Evolutionary conservation across 805 yeast species (phyloP).

Genomic region (Wickerhamomyces strasburgensis): DNA sequence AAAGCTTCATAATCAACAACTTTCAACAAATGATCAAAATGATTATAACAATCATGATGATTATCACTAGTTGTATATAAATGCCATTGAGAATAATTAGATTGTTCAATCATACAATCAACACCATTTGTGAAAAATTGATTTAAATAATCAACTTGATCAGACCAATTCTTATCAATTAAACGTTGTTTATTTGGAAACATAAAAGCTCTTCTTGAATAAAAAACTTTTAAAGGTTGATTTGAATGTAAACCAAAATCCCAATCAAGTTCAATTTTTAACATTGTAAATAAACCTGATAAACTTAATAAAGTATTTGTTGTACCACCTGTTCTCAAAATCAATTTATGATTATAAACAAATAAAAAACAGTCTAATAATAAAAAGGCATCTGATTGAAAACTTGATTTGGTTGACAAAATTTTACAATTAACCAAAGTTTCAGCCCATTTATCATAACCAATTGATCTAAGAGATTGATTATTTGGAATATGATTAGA

Average conservation of each 20-base stretch:
- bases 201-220: conserved; percentile 89
- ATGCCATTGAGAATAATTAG: conserved; percentile 86
- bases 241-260: conserved; percentile 24
- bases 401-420: conserved; percentile 67
- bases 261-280: conserved; percentile 39
- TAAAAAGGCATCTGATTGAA: conserved; percentile 72
- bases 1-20: conserved; percentile 70
- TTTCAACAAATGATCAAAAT: too few species aligned
- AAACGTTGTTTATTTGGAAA: conserved; percentile 81
- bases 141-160: conserved; percentile 69
- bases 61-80: conserved; percentile 58
- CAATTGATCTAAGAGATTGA: conserved; percentile 58
- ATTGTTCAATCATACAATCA: conserved; percentile 75
- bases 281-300: conserved; percentile 53
- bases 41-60: background rate
- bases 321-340: conserved; percentile 94
- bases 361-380: conserved; percentile 87
- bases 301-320: conserved; percentile 84
- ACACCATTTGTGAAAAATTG: conserved; percentile 55
- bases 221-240: conserved; percentile 65
- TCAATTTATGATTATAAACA: conserved; percentile 79
- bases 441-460: conserved; percentile 61
- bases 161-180: conserved; percentile 81
- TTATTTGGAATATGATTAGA: conserved; percentile 30
- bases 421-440: conserved; percentile 85